Evolutionary conservation across 2,329 filamentous ascomycete genomes (phyloP).

Genomic region (Emmonsia crescens): DNA sequence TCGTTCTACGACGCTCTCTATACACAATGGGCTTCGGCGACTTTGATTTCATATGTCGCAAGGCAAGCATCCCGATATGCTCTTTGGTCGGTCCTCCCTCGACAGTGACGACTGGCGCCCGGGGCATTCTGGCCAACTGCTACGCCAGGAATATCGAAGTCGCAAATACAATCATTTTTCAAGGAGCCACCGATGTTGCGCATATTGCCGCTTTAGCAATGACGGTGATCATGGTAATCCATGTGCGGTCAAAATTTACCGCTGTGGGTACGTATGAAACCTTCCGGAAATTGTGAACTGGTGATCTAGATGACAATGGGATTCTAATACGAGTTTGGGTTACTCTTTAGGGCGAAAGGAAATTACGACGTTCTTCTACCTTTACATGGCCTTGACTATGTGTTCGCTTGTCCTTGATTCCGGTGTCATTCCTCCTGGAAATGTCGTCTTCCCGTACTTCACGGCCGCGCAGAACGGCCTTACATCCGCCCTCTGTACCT

Average conservation of each 20-base stretch:
- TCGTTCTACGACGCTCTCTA: background rate
- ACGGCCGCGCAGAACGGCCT: conserved; percentile 78
- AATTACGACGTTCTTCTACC: conserved; percentile 87
- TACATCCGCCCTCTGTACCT: conserved; percentile 74
- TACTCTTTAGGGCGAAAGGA: conserved; percentile 49
- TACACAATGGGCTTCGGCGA: conserved; percentile 77
- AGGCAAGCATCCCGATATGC: conserved; percentile 78
- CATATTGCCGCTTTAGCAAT: conserved; percentile 85
- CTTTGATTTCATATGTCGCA: conserved; percentile 76
- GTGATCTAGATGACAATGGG: conserved; percentile 2
- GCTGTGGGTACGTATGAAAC: conserved; percentile 62
- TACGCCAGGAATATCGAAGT: conserved; percentile 92
- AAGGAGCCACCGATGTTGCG: conserved; percentile 80
- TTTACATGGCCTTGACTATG: conserved; percentile 84
- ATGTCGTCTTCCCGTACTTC: conserved; percentile 77
- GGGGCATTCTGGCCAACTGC: conserved; percentile 79
- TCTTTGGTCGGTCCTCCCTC: conserved; percentile 61
- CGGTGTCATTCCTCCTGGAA: conserved; percentile 78
- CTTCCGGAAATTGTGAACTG: background rate
- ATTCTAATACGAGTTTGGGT: conserved; percentile 6
- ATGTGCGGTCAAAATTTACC: conserved; percentile 95
- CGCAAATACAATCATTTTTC: conserved; percentile 97
- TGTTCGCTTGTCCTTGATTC: conserved; percentile 84
- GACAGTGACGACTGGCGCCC: conserved; percentile 53
- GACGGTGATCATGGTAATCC: conserved; percentile 95